phyloP scores from a whole-genome alignment of 1,139 yeast species.

The Lodderomyces jiufengensis region DNA sequence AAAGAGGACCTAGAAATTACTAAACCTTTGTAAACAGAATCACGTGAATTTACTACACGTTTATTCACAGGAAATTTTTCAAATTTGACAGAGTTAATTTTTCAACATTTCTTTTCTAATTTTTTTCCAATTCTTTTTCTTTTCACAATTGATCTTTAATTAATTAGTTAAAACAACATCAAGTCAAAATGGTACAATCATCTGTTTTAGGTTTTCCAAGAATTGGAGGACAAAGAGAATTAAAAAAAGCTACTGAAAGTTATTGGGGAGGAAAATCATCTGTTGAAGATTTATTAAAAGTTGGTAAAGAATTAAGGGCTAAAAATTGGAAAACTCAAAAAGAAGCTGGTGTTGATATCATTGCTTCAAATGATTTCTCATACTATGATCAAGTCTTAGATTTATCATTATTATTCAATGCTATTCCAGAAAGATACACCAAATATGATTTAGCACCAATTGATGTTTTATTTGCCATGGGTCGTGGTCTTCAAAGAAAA shows the following conservation, averaged over 20 bases:
- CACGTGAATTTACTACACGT: no score
- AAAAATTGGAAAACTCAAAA: conserved; percentile 97
- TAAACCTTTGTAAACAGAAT: no score
- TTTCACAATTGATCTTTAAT: no score
- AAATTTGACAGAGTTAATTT: no score
- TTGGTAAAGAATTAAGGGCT: conserved; percentile 93
- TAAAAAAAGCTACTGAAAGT: conserved; percentile 96
- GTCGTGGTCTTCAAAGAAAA: conserved; percentile 98
- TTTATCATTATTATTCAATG: conserved; percentile 88
- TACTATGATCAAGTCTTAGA: conserved; percentile 97
- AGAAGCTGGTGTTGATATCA: conserved; percentile 95
- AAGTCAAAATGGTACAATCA: conserved; percentile 98
- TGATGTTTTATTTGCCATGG: conserved; percentile 97
- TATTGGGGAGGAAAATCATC: conserved; percentile 96
- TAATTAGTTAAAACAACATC: no score
- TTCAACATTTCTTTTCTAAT: no score
- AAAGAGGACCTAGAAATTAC: no score
- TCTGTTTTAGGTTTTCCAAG: conserved; percentile 99
- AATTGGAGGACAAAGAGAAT: conserved; percentile 98
- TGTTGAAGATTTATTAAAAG: conserved; percentile 82
- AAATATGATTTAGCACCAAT: conserved; percentile 85
- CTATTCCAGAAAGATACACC: conserved; percentile 94
- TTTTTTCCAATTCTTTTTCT: no score
- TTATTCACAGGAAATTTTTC: no score
- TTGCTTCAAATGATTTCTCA: conserved; percentile 97